A percentile compares a stretch with the other conserved stretches of the same genome.
Conservation (phyloP, 78 protist genomes). For the Pelomyxa schiedti region DNA sequence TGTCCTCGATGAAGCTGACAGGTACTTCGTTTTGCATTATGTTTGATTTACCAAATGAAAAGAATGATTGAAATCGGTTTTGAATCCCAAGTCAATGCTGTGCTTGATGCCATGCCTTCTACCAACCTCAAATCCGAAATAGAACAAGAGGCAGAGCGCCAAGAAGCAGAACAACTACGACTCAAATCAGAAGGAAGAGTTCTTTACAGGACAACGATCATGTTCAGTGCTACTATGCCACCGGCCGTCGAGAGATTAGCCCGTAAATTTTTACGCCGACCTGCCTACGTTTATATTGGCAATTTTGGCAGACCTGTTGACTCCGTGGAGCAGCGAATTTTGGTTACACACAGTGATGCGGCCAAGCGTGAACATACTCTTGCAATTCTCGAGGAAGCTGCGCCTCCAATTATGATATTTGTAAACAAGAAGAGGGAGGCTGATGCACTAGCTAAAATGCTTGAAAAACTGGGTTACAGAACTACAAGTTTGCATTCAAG, state of each 20-base stretch:
- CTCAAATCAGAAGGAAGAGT: neutral
- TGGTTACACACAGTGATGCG: slow-evolving; percentile 38
- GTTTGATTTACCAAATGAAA: too few relatives aligned
- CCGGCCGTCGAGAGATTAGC: slow-evolving; percentile 71
- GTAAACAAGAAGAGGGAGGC: slow-evolving; percentile 52
- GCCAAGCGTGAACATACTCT: slow-evolving; percentile 27
- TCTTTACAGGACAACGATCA: slow-evolving; percentile 45
- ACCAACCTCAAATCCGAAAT: slow-evolving; percentile 20
- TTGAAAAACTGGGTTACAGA: slow-evolving; percentile 15
- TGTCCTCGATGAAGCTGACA: slow-evolving; percentile 85
- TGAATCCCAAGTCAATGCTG: slow-evolving; percentile 51
- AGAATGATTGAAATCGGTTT: slow-evolving; percentile 79
- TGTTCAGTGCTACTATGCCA: slow-evolving; percentile 88
- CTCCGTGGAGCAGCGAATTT: slow-evolving; percentile 55
- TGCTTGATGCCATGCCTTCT: slow-evolving; percentile 57
- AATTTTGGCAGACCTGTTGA: slow-evolving; percentile 65
- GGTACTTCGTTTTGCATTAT: too few relatives aligned
- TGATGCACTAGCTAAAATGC: slow-evolving; percentile 23
- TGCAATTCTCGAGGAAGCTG: slow-evolving; percentile 3
- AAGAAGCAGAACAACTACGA: slow-evolving; percentile 18
- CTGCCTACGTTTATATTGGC: slow-evolving; percentile 66
- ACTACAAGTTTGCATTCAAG: slow-evolving; percentile 41
- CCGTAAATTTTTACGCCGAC: slow-evolving; percentile 53
- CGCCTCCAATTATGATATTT: slow-evolving; percentile 74
- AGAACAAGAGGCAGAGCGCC: slow-evolving; percentile 45